Evolutionary conservation across 306 rosid species (phyloP), one percentile per base, ranked within the genome.

Genomic region (Cicer judaicum): DNA sequence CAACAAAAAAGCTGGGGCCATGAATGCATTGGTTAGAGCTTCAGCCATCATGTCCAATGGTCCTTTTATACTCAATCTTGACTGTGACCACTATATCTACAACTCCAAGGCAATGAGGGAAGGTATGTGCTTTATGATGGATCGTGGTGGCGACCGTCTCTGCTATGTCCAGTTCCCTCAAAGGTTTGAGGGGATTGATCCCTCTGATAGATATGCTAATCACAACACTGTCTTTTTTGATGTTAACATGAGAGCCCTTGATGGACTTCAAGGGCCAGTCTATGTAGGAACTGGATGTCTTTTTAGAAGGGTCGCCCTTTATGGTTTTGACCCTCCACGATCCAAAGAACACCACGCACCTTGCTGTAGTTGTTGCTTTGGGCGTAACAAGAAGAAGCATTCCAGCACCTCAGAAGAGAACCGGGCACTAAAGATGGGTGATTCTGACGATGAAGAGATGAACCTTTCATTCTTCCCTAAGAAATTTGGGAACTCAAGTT

Each of bases 121-220:
- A 84, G 98, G 98, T n/a, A 92, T 92, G 97, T 92, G 96, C 78
- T 90, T 92, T 78, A 90, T 92, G 98, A 92, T 92, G 98, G 98
- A 92, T 71, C 94, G 98, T n/a, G 98, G 98, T 21, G 98, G 98
- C 7, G 98, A 93, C 73, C 93, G 97, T 68, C 40, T 93, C 52
- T 93, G 98, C 82, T 93, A 93, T 64, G 97, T 93, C 70, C 98
- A 93, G 81, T 93, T 93, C 85, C 98, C 98, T 4, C 98, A 93
- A 82, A 89, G 98, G 80, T 93, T 93, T 69, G 98, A 93, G 79
- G 98, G 98, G 9, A 93, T 93, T 61, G 98, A 93, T 70, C 97
- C 98, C 13, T 93, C 98, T 6, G 98, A 93, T 79, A 89, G 98
- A 67, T 93, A 93, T 76, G 98, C 98, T 40, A 93, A 93, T 76